Evolutionary conservation across 805 yeast species (phyloP), one percentile per base, ranked within the genome.

Genomic region (Cyberlindnera euphorbiae): DNA sequence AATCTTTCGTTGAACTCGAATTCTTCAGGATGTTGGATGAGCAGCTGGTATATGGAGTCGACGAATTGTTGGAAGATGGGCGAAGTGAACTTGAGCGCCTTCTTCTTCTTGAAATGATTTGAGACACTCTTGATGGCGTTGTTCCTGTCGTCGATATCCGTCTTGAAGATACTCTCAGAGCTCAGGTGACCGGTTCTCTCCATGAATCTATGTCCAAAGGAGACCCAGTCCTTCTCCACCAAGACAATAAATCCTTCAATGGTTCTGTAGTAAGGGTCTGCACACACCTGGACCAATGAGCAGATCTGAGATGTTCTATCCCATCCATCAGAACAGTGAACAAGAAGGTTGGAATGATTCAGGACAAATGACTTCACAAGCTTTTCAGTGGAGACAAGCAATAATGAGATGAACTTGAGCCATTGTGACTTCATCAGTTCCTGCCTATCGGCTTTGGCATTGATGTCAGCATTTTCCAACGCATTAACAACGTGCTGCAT

Each of bases 281-380:
- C 65, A 53, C 96, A 85, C 5, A 93, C 61, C 59, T 90, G 90
- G 17, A 89, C 75, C 42, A 93, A 63, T 3, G 96, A 81, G 6
- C 88, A 72, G 1, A 89, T 75, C 55, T 93, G 97, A 0, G 97
- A 77, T 0, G 98, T 93, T 39, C 98, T 67, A 56, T 93, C 98
- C 98, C 98, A 93, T 1, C 98, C 98, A 63, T 93, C 98, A 1
- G 97, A 87, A 57, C 98, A 93, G 63, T 93, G 98, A 6, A 93
- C 73, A 8, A 93, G 56, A 4, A 90, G 71, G 56, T 90, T 94
- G 14, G 93, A 82, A 44, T 79, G 77, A 58, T 87, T 86, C 49
- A 81, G 75, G 36, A 85, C 84, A 16, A 93, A 71, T n/a, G 90
- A 82, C 52, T 86, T 82, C 17, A 82, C 77, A 31, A 93, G 73